phyloP scores from a whole-genome alignment of 2,329 filamentous ascomycete genomes.

The Pseudogymnoascus sp. region DNA sequence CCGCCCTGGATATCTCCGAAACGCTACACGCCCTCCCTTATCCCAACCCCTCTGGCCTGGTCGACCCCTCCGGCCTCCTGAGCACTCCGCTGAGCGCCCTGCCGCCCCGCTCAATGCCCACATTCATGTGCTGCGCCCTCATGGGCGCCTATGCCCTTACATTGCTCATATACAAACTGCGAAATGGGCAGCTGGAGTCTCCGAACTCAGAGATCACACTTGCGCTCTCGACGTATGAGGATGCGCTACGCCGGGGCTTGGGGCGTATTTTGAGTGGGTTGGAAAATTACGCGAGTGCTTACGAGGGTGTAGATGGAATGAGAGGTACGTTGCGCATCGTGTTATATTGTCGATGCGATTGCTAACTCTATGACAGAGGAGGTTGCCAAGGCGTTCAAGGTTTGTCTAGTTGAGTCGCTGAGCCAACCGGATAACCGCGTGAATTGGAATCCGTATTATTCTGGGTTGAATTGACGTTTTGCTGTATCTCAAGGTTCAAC shows the following conservation, averaged over 20 bases:
- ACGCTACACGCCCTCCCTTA: slow-evolving; percentile 39
- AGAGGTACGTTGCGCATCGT: neutral
- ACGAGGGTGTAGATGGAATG: slow-evolving; percentile 6
- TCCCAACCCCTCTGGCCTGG: slow-evolving; percentile 30
- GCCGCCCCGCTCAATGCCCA: slow-evolving; percentile 25
- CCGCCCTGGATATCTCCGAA: slow-evolving; percentile 39
- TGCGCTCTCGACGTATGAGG: neutral
- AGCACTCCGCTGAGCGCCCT: neutral
- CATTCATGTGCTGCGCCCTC: slow-evolving; percentile 30
- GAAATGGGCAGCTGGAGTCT: neutral
- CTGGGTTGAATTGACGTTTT: neutral
- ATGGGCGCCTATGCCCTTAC: slow-evolving; percentile 28
- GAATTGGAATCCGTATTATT: neutral
- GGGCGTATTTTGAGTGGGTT: neutral
- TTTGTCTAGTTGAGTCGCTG: neutral
- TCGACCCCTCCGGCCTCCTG: neutral
- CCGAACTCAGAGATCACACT: neutral
- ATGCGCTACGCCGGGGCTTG: neutral
- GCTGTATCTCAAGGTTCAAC: neutral
- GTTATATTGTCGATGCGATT: neutral
- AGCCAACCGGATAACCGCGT: neutral
- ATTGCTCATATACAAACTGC: slow-evolving; percentile 20
- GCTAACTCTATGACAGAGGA: neutral
- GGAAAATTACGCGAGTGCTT: slow-evolving; percentile 4
- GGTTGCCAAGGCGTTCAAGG: slow-evolving; percentile 3